Conservation (phyloP, 192 early-diverging fungal species). For the Backusella tuberculispora region DNA sequence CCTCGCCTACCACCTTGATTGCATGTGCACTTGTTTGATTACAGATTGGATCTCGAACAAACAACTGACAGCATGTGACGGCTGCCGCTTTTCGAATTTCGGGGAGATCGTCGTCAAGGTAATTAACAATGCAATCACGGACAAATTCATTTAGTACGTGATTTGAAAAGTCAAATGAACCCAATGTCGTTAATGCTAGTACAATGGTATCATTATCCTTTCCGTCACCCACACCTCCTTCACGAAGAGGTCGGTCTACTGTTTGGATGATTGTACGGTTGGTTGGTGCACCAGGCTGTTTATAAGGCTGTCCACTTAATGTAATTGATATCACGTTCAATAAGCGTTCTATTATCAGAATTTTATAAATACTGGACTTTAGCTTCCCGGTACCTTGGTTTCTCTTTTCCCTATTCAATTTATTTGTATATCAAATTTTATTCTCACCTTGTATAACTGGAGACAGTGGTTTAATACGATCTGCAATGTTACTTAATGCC, state of each 20-base stretch:
- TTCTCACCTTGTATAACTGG: constrained; percentile 80
- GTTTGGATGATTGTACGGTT: constrained; percentile 37
- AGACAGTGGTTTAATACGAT: constrained; percentile 81
- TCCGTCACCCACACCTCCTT: constrained; percentile 47
- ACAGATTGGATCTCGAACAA: constrained; percentile 82
- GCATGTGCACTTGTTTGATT: constrained; percentile 76
- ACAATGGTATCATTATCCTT: constrained; percentile 78
- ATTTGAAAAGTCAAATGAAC: constrained; percentile 84
- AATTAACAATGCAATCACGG: constrained; percentile 81
- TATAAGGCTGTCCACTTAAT: constrained; percentile 80
- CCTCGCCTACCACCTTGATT: constrained; percentile 81
- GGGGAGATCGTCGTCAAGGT: constrained; percentile 76
- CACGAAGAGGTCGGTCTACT: constrained; percentile 35
- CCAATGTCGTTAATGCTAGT: constrained; percentile 81
- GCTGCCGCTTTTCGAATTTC: constrained; percentile 86
- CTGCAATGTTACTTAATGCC: constrained; percentile 79
- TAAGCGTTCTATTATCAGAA: constrained; percentile 64
- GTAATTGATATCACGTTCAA: constrained; percentile 89
- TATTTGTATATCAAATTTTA: background rate
- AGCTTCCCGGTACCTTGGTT: background rate
- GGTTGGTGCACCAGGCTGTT: constrained; percentile 70
- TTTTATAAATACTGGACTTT: background rate
- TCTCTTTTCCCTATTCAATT: background rate
- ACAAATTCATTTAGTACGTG: constrained; percentile 89
- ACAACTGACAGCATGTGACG: constrained; percentile 80